Conservation (phyloP, 2,329 filamentous ascomycete species). For the Neophaeococcomyces mojaviensis region DNA sequence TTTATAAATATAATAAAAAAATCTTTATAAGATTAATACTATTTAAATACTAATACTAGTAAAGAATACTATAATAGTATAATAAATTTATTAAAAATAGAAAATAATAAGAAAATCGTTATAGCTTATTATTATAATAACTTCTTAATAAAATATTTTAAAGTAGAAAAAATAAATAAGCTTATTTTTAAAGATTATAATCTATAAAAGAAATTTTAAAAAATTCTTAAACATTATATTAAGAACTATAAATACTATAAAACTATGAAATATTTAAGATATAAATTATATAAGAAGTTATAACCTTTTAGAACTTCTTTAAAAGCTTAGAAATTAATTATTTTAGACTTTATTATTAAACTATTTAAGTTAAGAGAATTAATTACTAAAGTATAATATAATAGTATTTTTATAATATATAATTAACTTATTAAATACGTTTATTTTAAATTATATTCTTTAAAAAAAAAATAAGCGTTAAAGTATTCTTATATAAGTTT, state of each 20-base stretch:
- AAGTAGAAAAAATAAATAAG: slow-evolving; percentile 12
- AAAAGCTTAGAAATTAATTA: slow-evolving; percentile 14
- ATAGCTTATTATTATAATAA: no score
- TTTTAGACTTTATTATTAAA: slow-evolving; percentile 9
- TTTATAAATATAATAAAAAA: no score
- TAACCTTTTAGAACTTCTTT: slow-evolving; percentile 6
- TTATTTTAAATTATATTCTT: slow-evolving; percentile 3
- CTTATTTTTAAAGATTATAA: slow-evolving; percentile 10
- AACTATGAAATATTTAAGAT: slow-evolving; percentile 8
- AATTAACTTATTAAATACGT: slow-evolving; percentile 9
- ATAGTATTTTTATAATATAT: slow-evolving; percentile 10
- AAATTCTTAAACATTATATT: slow-evolving; percentile 11
- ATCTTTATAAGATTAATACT: no score
- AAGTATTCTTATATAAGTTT: slow-evolving; percentile 9
- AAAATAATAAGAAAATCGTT: slow-evolving; percentile 3
- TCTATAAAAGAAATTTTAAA: slow-evolving; percentile 9
- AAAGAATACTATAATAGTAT: neutral
- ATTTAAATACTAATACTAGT: neutral
- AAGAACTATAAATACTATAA: slow-evolving; percentile 9
- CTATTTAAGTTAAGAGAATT: slow-evolving; percentile 7
- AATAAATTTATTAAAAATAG: neutral
- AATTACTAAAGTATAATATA: slow-evolving; percentile 7
- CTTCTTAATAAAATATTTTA: slow-evolving; percentile 2
- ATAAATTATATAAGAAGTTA: slow-evolving; percentile 16
- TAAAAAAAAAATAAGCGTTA: slow-evolving; percentile 4